Percentiles rank a stretch among this genome's conserved stretches.
Evolutionary conservation across 2,329 filamentous ascomycete genomes (phyloP).

Genomic region (Didymellaceae sp.): DNA sequence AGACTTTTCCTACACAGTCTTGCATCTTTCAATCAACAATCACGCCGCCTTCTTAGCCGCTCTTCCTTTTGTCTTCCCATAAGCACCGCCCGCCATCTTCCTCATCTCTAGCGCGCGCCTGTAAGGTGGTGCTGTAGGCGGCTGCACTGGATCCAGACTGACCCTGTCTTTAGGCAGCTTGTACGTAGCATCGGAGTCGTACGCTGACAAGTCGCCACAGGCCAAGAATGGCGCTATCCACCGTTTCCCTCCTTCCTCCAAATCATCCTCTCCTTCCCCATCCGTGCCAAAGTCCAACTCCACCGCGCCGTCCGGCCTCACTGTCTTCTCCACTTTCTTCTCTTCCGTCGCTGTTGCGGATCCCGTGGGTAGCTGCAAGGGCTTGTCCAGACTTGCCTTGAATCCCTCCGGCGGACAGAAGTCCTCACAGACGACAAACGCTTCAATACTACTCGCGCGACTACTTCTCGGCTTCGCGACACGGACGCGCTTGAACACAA

Average conservation of each 20-base stretch:
- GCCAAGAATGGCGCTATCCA: constrained; percentile 97
- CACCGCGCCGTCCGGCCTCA: constrained; percentile 55
- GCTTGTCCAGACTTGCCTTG: constrained; percentile 75
- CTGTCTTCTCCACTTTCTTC: constrained; percentile 32
- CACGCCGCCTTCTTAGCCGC: not conserved
- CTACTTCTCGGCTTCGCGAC: constrained; percentile 94
- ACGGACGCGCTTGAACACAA: constrained; percentile 85
- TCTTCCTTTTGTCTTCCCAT: constrained; percentile 69
- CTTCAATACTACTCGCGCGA: constrained; percentile 94
- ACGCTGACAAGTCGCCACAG: constrained; percentile 94
- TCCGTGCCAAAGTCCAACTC: constrained; percentile 57
- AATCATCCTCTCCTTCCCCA: constrained; percentile 46
- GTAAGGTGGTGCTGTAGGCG: constrained; percentile 94
- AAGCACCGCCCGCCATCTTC: constrained; percentile 75
- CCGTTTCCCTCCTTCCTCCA: constrained; percentile 57
- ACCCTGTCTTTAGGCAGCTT: constrained; percentile 84
- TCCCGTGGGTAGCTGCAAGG: constrained; percentile 62
- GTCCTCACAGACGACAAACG: constrained; percentile 92
- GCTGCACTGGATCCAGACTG: constrained; percentile 89
- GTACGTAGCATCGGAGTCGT: constrained; percentile 95
- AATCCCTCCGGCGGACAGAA: constrained; percentile 82
- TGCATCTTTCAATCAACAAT: too few species aligned
- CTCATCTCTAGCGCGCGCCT: constrained; percentile 87
- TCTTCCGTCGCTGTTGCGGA: constrained; percentile 11
- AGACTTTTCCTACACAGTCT: too few species aligned